phyloP scores from a whole-genome alignment of 2,329 filamentous ascomycete genomes.

The Neophaeococcomyces aloes region DNA sequence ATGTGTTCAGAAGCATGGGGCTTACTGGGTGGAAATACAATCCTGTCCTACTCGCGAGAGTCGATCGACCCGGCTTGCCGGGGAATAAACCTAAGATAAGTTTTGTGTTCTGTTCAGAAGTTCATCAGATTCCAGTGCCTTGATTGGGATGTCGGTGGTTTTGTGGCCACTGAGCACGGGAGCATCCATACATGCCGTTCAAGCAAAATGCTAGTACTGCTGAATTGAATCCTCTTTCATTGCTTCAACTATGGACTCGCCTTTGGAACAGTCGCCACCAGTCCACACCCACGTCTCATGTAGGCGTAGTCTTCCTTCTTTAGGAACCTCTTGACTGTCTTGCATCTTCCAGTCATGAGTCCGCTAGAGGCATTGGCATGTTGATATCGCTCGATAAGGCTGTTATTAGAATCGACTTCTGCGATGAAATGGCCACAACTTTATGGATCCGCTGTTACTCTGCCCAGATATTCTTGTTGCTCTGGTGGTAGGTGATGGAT shows the following conservation, averaged over 20 bases:
- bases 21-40: too few relatives aligned
- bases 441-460: slow-evolving; percentile 6
- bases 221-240: too few relatives aligned
- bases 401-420: background rate
- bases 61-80: too few relatives aligned
- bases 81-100: too few relatives aligned
- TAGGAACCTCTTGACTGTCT: slow-evolving; percentile 3
- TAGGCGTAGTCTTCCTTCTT: slow-evolving; percentile 1
- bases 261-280: background rate
- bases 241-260: slow-evolving; percentile 1
- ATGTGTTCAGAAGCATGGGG: too few relatives aligned
- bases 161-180: too few relatives aligned
- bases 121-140: too few relatives aligned
- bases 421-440: slow-evolving; percentile 3
- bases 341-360: slow-evolving; percentile 8
- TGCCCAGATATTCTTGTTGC: slow-evolving; percentile 1
- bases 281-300: slow-evolving; percentile 8
- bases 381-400: slow-evolving; percentile 3
- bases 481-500: slow-evolving; percentile 5
- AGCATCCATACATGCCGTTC: too few relatives aligned
- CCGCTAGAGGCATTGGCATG: slow-evolving; percentile 2
- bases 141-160: too few relatives aligned
- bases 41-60: too few relatives aligned
- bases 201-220: too few relatives aligned
- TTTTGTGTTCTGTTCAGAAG: too few relatives aligned